phyloP scores from a whole-genome alignment of 805 yeast genomes.

The Metschnikowia lochheadii region DNA sequence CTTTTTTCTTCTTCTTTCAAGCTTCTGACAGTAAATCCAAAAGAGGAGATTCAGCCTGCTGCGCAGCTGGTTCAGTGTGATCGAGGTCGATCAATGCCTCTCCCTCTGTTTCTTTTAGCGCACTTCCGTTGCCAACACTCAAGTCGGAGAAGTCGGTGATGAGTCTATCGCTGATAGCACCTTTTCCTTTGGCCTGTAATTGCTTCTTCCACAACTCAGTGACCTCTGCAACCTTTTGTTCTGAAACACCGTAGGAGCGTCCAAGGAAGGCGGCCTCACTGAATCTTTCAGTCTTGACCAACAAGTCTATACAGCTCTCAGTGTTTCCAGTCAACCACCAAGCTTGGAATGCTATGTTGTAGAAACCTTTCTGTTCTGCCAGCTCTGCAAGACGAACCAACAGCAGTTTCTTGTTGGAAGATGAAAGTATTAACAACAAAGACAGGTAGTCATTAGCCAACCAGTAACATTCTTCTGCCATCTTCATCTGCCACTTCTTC shows the following conservation, averaged over 20 bases:
- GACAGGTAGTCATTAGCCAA: constrained; percentile 80
- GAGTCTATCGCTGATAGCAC: constrained; percentile 59
- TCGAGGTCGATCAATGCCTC: constrained; percentile 19
- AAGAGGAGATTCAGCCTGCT: constrained; percentile 8
- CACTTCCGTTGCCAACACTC: constrained; percentile 15
- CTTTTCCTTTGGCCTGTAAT: constrained; percentile 49
- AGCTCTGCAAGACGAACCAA: constrained; percentile 59
- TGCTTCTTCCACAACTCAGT: constrained; percentile 66
- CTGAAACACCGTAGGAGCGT: constrained; percentile 53
- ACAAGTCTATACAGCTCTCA: constrained; percentile 56
- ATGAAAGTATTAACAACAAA: constrained; percentile 73
- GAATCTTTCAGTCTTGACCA: constrained; percentile 62
- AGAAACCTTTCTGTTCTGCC: constrained; percentile 73
- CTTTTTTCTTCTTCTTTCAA: background rate
- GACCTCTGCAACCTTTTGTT: constrained; percentile 40
- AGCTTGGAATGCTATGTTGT: constrained; percentile 87
- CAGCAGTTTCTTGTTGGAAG: constrained; percentile 65
- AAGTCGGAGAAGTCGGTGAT: constrained; percentile 33
- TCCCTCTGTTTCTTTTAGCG: constrained; percentile 5
- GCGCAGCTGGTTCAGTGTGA: constrained; percentile 4
- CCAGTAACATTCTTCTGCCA: constrained; percentile 77
- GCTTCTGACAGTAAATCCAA: constrained; percentile 6
- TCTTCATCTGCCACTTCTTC: constrained; percentile 67
- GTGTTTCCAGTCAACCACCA: constrained; percentile 82
- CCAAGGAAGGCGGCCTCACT: constrained; percentile 86